phyloP scores from a whole-genome alignment of 495 filamentous ascomycete species.

The Talaromyces stipitatus region DNA sequence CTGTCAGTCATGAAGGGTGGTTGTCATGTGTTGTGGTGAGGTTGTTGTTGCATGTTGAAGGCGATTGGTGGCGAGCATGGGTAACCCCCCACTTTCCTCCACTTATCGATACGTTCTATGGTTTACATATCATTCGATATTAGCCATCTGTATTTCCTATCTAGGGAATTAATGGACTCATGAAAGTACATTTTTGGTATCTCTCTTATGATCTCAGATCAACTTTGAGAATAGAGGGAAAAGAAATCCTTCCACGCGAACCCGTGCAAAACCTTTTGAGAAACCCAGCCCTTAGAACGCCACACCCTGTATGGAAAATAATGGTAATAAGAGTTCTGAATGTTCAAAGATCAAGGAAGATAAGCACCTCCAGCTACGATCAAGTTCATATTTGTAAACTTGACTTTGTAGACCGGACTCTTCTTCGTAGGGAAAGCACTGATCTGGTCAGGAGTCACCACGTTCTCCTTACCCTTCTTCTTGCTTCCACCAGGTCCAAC shows the following conservation, averaged over 20 bases:
- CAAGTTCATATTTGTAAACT: slow-evolving; percentile 89
- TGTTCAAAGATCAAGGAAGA: slow-evolving; percentile 42
- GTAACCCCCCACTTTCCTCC: not conserved
- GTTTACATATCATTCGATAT: not conserved
- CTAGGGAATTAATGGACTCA: not conserved
- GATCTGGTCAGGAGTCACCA: slow-evolving; percentile 88
- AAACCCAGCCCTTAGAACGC: not conserved
- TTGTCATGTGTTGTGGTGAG: not conserved
- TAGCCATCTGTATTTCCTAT: not conserved
- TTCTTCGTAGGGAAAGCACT: slow-evolving; percentile 92
- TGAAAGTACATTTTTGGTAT: not conserved
- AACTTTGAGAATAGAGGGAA: not conserved
- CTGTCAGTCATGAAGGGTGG: too few relatives aligned
- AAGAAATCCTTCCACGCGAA: not conserved
- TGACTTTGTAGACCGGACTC: slow-evolving; percentile 86
- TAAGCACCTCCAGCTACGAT: slow-evolving; percentile 84
- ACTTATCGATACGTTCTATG: not conserved
- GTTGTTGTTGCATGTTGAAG: not conserved
- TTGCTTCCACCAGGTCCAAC: slow-evolving; percentile 49
- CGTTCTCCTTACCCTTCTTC: slow-evolving; percentile 84
- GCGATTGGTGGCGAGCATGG: not conserved
- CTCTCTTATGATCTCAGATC: not conserved
- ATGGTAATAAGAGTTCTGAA: not conserved
- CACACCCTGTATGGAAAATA: not conserved
- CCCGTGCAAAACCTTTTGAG: not conserved